Conservation (phyloP, 371 early-diverging fungal genomes). For the Mucor indicus region DNA sequence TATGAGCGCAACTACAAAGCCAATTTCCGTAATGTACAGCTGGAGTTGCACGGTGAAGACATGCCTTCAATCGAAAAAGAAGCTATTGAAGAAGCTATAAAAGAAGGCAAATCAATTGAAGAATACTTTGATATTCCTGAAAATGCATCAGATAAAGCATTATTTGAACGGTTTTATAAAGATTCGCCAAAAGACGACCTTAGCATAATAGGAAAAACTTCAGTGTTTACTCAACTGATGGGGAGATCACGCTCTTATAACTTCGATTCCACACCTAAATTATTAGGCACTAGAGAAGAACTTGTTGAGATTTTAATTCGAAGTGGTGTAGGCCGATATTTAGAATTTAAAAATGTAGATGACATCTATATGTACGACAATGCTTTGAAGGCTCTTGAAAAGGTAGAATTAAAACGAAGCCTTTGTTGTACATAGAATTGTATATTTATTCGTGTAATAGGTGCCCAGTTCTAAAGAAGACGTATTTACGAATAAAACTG, state of each 20-base stretch:
- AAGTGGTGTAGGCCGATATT: conserved; percentile 81
- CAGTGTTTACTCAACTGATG: conserved; percentile 32
- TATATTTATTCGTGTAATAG: conserved; percentile 19
- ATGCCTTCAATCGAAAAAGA: neutral
- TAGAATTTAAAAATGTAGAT: conserved; percentile 87
- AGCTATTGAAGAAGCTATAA: neutral
- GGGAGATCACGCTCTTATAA: conserved; percentile 60
- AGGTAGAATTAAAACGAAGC: conserved; percentile 19
- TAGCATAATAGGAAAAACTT: neutral
- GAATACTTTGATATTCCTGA: neutral
- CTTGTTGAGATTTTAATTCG: conserved; percentile 75
- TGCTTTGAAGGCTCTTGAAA: conserved; percentile 30
- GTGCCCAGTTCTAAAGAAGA: conserved; percentile 94
- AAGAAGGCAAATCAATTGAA: neutral
- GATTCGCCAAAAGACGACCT: neutral
- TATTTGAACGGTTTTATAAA: conserved; percentile 1
- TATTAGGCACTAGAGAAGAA: conserved; percentile 69
- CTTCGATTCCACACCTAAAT: conserved; percentile 80
- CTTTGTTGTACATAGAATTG: neutral
- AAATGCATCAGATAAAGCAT: neutral
- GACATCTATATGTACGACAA: conserved; percentile 57
- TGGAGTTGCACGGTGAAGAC: neutral
- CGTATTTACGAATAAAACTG: conserved; percentile 76
- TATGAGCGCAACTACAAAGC: conserved; percentile 15
- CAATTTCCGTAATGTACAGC: conserved; percentile 13